phyloP scores from a whole-genome alignment of 768 basidiomycete genomes.

The Baorangia bicolor region DNA sequence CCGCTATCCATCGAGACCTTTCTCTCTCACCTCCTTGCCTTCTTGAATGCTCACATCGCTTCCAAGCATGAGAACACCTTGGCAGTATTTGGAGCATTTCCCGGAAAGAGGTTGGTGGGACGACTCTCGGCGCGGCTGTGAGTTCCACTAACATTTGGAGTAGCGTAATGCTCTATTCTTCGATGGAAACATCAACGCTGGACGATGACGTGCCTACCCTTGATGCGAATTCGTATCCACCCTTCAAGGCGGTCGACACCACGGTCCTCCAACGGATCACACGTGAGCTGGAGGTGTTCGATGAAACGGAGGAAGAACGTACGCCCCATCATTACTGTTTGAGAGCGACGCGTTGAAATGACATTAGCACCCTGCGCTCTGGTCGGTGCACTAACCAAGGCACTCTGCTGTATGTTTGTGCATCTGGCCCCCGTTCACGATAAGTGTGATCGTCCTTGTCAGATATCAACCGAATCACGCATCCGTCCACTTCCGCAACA shows the following conservation, averaged over 20 bases:
- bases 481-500: conserved; percentile 29
- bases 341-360: conserved; percentile 6
- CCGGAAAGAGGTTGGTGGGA: conserved; percentile 68
- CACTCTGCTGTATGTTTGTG: conserved; percentile 73
- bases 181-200: conserved; percentile 44
- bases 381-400: conserved; percentile 89
- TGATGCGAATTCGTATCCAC: conserved; percentile 81
- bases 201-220: conserved; percentile 38
- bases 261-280: conserved; percentile 60
- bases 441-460: conserved; percentile 33
- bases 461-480: conserved; percentile 66
- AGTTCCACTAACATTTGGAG: background rate
- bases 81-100: conserved; percentile 88
- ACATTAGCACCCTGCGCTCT: conserved; percentile 61
- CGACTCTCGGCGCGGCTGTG: background rate
- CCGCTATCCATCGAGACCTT: conserved; percentile 69
- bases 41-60: conserved; percentile 92
- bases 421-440: background rate
- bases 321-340: conserved; percentile 1
- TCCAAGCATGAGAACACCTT: conserved; percentile 89
- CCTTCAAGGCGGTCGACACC: conserved; percentile 77
- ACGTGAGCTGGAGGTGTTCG: conserved; percentile 57
- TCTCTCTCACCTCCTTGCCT: conserved; percentile 82
- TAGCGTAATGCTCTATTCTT: conserved; percentile 79
- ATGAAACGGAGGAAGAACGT: conserved; percentile 47